phyloP scores from a whole-genome alignment of 208 protist species.

The Perkinsela sp. region DNA sequence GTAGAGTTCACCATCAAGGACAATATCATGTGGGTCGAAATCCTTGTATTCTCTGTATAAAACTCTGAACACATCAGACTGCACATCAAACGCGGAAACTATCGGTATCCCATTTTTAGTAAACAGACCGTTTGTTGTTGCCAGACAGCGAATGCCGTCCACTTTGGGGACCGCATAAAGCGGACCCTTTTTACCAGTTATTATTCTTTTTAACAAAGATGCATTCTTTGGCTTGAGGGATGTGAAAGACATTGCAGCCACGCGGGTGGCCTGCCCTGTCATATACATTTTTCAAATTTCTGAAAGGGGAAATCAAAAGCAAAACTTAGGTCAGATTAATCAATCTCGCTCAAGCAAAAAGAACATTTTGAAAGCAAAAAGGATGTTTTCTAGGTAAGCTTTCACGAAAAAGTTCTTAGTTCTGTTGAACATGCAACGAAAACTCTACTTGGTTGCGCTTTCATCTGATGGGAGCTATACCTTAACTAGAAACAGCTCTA shows the following conservation, averaged over 20 bases:
- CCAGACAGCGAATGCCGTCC: not conserved
- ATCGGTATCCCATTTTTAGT: not conserved
- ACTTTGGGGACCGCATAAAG: not conserved
- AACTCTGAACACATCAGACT: not conserved
- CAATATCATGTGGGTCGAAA: not conserved
- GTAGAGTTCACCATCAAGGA: not conserved
- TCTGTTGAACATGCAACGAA: too few relatives aligned
- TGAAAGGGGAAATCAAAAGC: too few relatives aligned
- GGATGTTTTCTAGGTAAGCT: too few relatives aligned
- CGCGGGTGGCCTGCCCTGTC: not conserved
- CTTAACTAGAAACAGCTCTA: too few relatives aligned
- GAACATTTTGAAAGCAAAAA: too few relatives aligned
- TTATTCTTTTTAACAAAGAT: not conserved
- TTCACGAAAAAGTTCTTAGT: too few relatives aligned
- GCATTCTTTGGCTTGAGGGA: not conserved
- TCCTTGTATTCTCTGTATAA: not conserved
- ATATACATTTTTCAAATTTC: too few relatives aligned
- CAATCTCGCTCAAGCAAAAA: too few relatives aligned
- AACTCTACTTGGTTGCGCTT: too few relatives aligned
- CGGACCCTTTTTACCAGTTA: not conserved
- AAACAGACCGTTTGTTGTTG: not conserved
- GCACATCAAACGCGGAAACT: not conserved
- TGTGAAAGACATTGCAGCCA: conserved; percentile 1
- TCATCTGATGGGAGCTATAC: too few relatives aligned
- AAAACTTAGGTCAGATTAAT: too few relatives aligned